Conservation (phyloP, 2,329 filamentous ascomycete species). For the Cytospora paraplurivora region DNA sequence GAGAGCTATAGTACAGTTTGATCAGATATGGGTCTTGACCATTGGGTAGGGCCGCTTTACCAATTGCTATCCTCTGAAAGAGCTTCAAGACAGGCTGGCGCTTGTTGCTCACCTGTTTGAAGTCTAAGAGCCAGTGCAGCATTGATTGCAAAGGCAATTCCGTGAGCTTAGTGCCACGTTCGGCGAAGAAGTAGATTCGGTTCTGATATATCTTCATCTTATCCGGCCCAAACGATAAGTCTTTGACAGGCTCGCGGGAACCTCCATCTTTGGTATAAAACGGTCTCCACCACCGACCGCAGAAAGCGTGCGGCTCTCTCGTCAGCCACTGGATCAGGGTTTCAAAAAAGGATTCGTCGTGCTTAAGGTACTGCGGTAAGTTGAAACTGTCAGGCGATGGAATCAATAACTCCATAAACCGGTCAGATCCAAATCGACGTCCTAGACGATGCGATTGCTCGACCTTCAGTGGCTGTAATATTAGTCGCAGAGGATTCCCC, state of each 20-base stretch:
- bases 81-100: constrained; percentile 55
- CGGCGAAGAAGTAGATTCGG: constrained; percentile 57
- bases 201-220: constrained; percentile 41
- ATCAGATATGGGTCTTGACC: constrained; percentile 21
- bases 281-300: constrained; percentile 50
- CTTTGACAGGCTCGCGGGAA: constrained; percentile 43
- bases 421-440: constrained; percentile 59
- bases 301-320: constrained; percentile 43
- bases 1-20: constrained; percentile 42
- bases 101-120: constrained; percentile 42
- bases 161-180: constrained; percentile 49
- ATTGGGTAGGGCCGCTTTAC: constrained; percentile 40
- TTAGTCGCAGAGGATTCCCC: constrained; percentile 48
- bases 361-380: constrained; percentile 35
- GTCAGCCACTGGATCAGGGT: constrained; percentile 47
- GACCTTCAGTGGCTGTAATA: constrained; percentile 51
- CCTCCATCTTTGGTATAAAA: constrained; percentile 47
- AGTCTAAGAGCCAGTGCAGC: constrained; percentile 55
- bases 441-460: constrained; percentile 54
- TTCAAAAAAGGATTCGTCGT: constrained; percentile 38
- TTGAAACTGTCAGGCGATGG: constrained; percentile 44
- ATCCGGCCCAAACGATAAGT: constrained; percentile 38
- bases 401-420: constrained; percentile 59
- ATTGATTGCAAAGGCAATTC: constrained; percentile 44
- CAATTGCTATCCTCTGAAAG: constrained; percentile 59